Evolutionary conservation across 331 rosid genomes (phyloP), one percentile per base, ranked within the genome.

Genomic region (Phaseolus coccineus): DNA sequence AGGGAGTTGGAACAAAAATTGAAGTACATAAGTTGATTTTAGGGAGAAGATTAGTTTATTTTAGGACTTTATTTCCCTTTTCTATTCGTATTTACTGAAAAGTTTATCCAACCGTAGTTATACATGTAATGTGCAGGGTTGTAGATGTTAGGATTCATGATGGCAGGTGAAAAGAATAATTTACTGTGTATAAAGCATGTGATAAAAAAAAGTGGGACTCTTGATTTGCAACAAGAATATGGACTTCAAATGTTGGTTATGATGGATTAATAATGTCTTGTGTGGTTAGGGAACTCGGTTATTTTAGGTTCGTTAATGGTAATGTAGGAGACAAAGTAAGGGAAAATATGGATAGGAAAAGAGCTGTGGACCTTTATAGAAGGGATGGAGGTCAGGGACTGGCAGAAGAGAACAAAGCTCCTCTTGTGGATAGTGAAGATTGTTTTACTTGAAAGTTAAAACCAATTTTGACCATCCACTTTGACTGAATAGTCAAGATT

Each of bases 221-320:
- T 8, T 81, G 74, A 31, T 80, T 51, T 58, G 64, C 33, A 39
- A 40, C 82, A 58, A 40, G 50, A 77, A 33, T 73, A 46, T 50
- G 77, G 46, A 63, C 70, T 75, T 70, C 14, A 39, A 37, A 22
- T 71, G 71, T 73, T 62, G 27, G 51, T 47, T 83, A 6, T 42
- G 74, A 53, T 65, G 48, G 75, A 67, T 8, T 59, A 30, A 2
- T 59, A 22, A 5, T 73, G 19, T 76, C 50, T 62, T 25, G 57
- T 28, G 66, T 77, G 69, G 66, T 55, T 33, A 22, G 59, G 28
- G 72, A 81, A 69, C 47, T 59, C 8, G 46, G 25, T 39, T 31
- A 37, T 50, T 64, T 30, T 69, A 35, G 27, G n/a, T 57, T 19
- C 72, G 13, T 24, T 42, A 24, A 62, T 53, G 58, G 48, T 71